Evolutionary conservation across 2,329 filamentous ascomycete genomes (phyloP).

Genomic region (Alternaria triticimaculans): DNA sequence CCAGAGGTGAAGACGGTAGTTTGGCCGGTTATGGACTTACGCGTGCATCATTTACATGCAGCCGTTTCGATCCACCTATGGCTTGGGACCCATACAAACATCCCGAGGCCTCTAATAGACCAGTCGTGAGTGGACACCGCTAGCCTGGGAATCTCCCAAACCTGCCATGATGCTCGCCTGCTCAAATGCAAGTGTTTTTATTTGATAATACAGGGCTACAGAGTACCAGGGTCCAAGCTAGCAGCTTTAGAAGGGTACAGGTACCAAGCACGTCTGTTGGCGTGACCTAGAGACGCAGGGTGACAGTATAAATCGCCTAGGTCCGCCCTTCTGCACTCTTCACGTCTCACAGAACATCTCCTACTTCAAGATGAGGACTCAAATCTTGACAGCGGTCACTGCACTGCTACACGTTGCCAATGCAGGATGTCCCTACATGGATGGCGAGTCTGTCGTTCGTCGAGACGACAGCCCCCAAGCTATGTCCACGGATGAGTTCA

Average conservation of each 20-base stretch:
- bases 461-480: conserved; percentile 23
- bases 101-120: background rate
- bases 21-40: background rate
- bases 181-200: conserved; percentile 6
- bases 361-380: conserved; percentile 29
- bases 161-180: background rate
- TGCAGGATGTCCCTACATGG: conserved; percentile 48
- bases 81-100: conserved; percentile 15
- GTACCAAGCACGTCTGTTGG: background rate
- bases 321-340: background rate
- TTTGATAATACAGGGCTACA: background rate
- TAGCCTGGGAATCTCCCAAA: background rate
- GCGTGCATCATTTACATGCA: conserved; percentile 4
- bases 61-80: conserved; percentile 9
- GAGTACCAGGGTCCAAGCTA: background rate
- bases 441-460: conserved; percentile 35
- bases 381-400: conserved; percentile 34
- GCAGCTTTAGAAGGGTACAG: background rate
- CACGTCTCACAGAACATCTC: background rate
- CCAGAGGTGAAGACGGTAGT: background rate
- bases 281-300: background rate
- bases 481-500: conserved; percentile 41
- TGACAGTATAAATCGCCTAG: conserved; percentile 1
- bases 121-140: background rate
- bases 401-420: conserved; percentile 28